These are phyloP conservation scores for Lentinus brumalis DNA, from an alignment of 768 basidiomycete genomes.

Conservation along the genomic window DNA sequence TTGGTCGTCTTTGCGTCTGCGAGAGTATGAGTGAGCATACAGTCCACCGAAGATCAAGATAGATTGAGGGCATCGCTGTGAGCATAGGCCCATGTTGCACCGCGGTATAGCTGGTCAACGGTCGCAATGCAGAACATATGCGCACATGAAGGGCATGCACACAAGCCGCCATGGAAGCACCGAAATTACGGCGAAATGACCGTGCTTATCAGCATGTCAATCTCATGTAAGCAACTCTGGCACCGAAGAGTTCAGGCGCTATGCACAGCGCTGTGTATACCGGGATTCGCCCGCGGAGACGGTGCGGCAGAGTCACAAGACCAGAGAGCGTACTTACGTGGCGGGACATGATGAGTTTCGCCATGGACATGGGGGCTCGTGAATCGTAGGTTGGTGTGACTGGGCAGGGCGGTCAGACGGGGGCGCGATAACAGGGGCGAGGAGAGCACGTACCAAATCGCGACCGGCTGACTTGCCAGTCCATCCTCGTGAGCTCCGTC, in stretches of 20 bases:
- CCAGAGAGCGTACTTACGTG: conserved; percentile 27
- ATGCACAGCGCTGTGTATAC: conserved; percentile 5
- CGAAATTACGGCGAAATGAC: background rate
- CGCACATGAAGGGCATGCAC: background rate
- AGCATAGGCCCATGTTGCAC: background rate
- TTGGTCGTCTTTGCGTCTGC: conserved; percentile 26
- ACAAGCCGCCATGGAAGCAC: background rate
- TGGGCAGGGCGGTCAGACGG: conserved; percentile 6
- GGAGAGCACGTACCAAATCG: conserved; percentile 20
- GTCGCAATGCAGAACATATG: background rate
- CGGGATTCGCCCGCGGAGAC: conserved; percentile 7
- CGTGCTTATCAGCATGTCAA: background rate
- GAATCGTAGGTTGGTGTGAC: conserved; percentile 23
- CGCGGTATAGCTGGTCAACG: background rate
- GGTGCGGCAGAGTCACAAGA: conserved; percentile 8
- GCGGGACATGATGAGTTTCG: conserved; percentile 35
- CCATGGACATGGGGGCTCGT: conserved; percentile 34
- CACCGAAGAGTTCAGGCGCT: background rate
- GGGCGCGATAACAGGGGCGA: background rate
- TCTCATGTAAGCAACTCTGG: background rate
- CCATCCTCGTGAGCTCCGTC: conserved; percentile 26
- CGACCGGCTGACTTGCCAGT: conserved; percentile 27
- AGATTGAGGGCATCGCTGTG: no score
- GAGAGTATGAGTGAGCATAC: background rate
- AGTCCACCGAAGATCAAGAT: background rate